Evolutionary conservation across 129 eudicot genomes (phyloP), one percentile per base, ranked within the genome.

Genomic region (Mikania micrantha): DNA sequence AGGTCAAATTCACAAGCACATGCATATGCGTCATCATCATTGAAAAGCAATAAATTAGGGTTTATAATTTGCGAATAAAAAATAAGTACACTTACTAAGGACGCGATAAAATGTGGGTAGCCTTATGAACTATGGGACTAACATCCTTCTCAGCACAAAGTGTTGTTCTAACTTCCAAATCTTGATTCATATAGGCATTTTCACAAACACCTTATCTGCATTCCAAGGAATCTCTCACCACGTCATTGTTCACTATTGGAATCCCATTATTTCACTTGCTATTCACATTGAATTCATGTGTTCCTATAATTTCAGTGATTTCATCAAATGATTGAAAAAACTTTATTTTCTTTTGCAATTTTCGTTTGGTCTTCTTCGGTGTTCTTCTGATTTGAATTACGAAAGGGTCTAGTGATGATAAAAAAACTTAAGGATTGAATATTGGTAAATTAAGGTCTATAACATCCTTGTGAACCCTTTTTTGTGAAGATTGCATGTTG

Each of bases 301-400:
- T 69, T 32, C 95, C 95, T 45, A 91, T 32, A 44, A 91, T 91
- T 57, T 72, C 77, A 10, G 80, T 75, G 63, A 91, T 91, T 71
- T 87, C 97, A 42, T 74, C 42, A 66, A 87, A 91, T 6, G 87
- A 85, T 3, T 79, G 44, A 39, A 25, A 78, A 67, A 52, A 74
- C 78, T 41, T 62, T 70, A 45, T 62, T 31, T 61, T 58, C 81
- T 56, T 54, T 38, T 8, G 34, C 56, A 53, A 21, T 48, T 57
- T 38, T 65, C 39, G 5, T 41, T 16, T 45, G 77, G 50, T 42
- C 36, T 35, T 70, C 61, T 38, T 73, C 68, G 0, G 61, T 29
- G 79, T 76, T 78, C 60, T 63, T 74, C 64, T 60, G 61, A 74
- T 71, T 71, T 9, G 66, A 76, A 60, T 62, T 72, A 36, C 71